These are phyloP conservation scores for Aspergillus udagawae DNA, from an alignment of 2,329 filamentous ascomycete species.

Conservation along the genomic window DNA sequence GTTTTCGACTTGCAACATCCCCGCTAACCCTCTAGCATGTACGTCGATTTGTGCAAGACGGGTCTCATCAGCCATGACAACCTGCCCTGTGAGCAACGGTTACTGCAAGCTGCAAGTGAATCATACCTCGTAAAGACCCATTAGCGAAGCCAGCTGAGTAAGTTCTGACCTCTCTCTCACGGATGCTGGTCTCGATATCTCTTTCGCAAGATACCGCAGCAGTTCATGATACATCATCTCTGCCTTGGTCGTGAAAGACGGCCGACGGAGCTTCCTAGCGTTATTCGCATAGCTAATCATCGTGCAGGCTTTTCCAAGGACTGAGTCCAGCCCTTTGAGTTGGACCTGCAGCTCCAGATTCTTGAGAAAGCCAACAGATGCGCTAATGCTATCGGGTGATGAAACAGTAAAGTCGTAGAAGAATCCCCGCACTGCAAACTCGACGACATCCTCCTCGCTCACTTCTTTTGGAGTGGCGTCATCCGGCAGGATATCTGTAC, in stretches of 20 bases:
- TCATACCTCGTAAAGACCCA: conserved; percentile 6
- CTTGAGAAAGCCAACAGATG: conserved; percentile 1
- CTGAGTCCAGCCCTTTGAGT: background rate
- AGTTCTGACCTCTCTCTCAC: background rate
- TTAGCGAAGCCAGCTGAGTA: background rate
- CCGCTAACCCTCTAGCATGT: conserved; percentile 4
- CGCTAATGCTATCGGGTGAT: background rate
- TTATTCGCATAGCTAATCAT: conserved; percentile 5
- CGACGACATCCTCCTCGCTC: background rate
- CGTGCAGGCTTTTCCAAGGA: conserved; percentile 3
- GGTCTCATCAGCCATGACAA: conserved; percentile 1
- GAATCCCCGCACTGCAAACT: conserved; percentile 1
- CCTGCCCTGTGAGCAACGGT: background rate
- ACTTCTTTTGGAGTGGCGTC: background rate
- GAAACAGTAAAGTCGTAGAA: conserved; percentile 4
- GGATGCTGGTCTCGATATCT: background rate
- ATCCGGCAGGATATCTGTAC: background rate
- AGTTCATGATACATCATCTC: conserved; percentile 1
- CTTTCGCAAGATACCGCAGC: background rate
- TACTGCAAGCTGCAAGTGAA: background rate
- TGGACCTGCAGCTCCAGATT: background rate
- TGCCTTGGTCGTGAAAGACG: background rate
- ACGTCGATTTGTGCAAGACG: background rate
- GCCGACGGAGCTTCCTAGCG: background rate
- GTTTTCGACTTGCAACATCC: conserved; percentile 1